Conservation (phyloP, 257 asterid species). For the Linaria vulgaris region DNA sequence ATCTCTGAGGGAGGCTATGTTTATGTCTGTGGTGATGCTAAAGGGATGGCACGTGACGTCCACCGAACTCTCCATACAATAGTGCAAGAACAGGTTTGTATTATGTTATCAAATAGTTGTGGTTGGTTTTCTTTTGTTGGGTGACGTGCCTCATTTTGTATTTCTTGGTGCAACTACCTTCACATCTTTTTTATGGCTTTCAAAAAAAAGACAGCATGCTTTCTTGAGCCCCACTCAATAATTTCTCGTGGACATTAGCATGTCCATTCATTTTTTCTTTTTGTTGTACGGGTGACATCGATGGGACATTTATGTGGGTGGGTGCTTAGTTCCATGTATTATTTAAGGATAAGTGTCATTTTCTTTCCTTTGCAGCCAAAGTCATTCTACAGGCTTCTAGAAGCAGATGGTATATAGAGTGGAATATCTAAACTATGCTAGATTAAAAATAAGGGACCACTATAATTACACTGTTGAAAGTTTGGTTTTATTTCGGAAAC, state of each 20-base stretch:
- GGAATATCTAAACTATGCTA: too few species aligned
- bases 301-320: constrained; percentile 14
- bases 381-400: too few species aligned
- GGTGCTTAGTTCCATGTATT: not conserved
- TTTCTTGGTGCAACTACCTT: constrained; percentile 24
- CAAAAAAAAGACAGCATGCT: constrained; percentile 8
- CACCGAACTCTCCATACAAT: constrained; percentile 92
- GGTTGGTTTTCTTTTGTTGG: not conserved
- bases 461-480: too few species aligned
- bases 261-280: constrained; percentile 4
- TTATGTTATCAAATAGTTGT: not conserved
- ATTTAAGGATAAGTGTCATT: not conserved
- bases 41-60: constrained; percentile 99
- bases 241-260: constrained; percentile 12
- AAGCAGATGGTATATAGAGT: too few species aligned
- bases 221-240: constrained; percentile 17
- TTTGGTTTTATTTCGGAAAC: too few species aligned
- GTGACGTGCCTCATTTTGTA: constrained; percentile 1
- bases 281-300: constrained; percentile 13
- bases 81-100: constrained; percentile 81
- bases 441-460: too few species aligned
- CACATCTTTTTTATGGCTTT: constrained; percentile 27
- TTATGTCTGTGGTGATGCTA: constrained; percentile 97
- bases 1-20: constrained; percentile 84
- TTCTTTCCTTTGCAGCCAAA: not conserved